phyloP scores from a whole-genome alignment of 179 eudicot genomes.

The Actinidia arguta region DNA sequence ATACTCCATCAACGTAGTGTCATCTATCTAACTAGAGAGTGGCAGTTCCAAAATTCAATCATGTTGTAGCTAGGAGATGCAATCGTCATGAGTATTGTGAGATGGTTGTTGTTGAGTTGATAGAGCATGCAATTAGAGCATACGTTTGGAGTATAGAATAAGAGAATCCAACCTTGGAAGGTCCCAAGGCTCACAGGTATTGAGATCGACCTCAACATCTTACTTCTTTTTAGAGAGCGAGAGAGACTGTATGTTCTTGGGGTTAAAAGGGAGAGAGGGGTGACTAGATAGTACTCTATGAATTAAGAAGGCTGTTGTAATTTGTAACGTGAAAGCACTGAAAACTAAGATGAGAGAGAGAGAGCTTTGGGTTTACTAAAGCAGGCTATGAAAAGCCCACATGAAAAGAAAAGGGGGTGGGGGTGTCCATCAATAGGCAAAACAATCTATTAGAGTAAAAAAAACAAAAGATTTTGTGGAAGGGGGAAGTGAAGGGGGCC shows the following conservation, averaged over 20 bases:
- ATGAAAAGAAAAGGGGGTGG: too few species aligned
- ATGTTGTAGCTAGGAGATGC: too few species aligned
- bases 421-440: constrained; percentile 30
- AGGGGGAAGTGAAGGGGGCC: neutral
- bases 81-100: too few species aligned
- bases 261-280: constrained; percentile 4
- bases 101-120: too few species aligned
- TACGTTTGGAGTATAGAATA: too few species aligned
- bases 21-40: too few species aligned
- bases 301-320: neutral
- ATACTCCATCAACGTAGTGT: too few species aligned
- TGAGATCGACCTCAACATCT: constrained; percentile 75
- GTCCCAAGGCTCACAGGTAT: constrained; percentile 87
- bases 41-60: too few species aligned
- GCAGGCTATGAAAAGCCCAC: constrained; percentile 30
- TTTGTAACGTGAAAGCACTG: constrained; percentile 31
- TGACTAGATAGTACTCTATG: neutral
- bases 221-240: neutral
- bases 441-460: neutral
- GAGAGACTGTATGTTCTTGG: neutral
- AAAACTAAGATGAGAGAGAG: constrained; percentile 34
- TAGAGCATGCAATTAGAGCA: too few species aligned
- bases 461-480: neutral
- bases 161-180: constrained; percentile 92
- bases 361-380: constrained; percentile 1